phyloP scores from a whole-genome alignment of 441 rosid genomes.

The Manihot esculenta region DNA sequence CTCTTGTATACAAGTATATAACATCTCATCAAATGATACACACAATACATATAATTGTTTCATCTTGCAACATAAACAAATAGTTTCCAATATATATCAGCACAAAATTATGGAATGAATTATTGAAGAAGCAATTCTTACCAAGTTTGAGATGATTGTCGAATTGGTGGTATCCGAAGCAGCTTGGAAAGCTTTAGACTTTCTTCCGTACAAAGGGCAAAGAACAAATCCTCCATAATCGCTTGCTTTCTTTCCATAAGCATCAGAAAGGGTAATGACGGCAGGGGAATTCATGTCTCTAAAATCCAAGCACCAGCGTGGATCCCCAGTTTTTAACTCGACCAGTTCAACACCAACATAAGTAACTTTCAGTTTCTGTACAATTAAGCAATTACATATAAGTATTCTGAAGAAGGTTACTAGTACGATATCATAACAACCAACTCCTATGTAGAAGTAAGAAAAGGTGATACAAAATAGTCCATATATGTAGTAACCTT shows the following conservation, averaged over 20 bases:
- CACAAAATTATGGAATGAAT: constrained; percentile 8
- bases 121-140: constrained; percentile 37
- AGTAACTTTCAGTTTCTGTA: constrained; percentile 89
- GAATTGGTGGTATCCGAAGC: constrained; percentile 91
- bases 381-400: neutral
- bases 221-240: constrained; percentile 86
- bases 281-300: constrained; percentile 98
- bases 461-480: neutral
- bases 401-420: neutral
- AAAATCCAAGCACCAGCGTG: constrained; percentile 96
- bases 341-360: constrained; percentile 80
- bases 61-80: neutral
- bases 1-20: too few relatives aligned
- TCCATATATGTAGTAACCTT: neutral
- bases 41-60: too few relatives aligned
- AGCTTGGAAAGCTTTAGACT: constrained; percentile 99
- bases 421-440: neutral
- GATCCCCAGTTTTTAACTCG: constrained; percentile 77
- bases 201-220: constrained; percentile 92
- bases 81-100: neutral
- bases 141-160: constrained; percentile 80
- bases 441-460: neutral
- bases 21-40: too few relatives aligned
- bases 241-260: constrained; percentile 58
- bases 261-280: constrained; percentile 71